A percentile compares a stretch with the other conserved stretches of the same genome.
Conservation (phyloP, 2,329 filamentous ascomycete genomes). For the Nothophoma quercina region DNA sequence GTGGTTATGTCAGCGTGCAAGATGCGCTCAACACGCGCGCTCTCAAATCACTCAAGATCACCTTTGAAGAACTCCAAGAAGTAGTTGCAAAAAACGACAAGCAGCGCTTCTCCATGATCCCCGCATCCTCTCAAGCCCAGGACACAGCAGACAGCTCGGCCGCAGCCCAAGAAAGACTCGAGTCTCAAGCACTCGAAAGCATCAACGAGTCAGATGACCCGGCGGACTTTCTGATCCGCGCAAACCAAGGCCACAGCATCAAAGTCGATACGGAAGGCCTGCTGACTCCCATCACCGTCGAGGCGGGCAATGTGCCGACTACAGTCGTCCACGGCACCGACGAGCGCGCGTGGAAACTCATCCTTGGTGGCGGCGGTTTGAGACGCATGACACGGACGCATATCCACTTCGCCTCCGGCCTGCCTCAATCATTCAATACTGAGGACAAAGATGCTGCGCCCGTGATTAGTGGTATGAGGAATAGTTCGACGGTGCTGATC, state of each 20-base stretch:
- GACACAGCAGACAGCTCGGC: neutral
- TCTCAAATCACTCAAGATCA: conserved; percentile 74
- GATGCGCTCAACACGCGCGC: conserved; percentile 66
- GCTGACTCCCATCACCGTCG: conserved; percentile 68
- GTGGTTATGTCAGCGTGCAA: conserved; percentile 67
- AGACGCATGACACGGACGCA: conserved; percentile 84
- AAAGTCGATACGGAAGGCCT: conserved; percentile 74
- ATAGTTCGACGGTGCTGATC: conserved; percentile 67
- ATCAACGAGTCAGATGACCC: conserved; percentile 56
- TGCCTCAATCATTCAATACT: conserved; percentile 63
- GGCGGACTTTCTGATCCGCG: conserved; percentile 82
- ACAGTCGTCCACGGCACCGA: conserved; percentile 89
- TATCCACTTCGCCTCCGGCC: conserved; percentile 84
- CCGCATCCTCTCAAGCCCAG: conserved; percentile 45
- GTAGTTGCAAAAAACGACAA: conserved; percentile 83
- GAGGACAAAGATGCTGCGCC: too few relatives aligned
- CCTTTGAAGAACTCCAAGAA: conserved; percentile 74
- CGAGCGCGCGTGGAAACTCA: conserved; percentile 77
- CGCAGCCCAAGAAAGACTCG: conserved; percentile 12
- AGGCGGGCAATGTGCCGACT: conserved; percentile 65
- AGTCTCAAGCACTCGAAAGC: conserved; percentile 20
- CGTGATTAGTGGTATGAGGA: conserved; percentile 83
- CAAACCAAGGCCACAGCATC: conserved; percentile 94
- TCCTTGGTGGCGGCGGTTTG: conserved; percentile 78
- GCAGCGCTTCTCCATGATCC: conserved; percentile 84